phyloP scores from a whole-genome alignment of 2,329 filamentous ascomycete species.

The Ambrosiella cleistominuta region DNA sequence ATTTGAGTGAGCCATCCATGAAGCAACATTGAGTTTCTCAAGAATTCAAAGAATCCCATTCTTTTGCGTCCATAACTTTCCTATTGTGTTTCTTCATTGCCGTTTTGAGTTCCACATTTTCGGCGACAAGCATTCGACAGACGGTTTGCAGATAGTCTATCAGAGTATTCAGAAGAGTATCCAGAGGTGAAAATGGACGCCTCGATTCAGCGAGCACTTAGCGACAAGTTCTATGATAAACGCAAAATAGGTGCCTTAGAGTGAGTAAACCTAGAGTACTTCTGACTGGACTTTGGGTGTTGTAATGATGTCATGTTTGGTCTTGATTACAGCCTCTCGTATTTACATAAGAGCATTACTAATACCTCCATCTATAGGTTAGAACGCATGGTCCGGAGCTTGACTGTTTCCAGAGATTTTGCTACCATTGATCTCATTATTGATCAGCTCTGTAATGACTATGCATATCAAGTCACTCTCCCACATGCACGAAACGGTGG shows the following conservation, averaged over 20 bases:
- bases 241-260: constrained; percentile 91
- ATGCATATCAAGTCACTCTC: constrained; percentile 91
- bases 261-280: constrained; percentile 34
- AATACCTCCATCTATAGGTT: constrained; percentile 39
- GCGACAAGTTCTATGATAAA: constrained; percentile 98
- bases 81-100: too few relatives aligned
- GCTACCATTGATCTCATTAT: constrained; percentile 72
- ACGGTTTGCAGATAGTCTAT: too few relatives aligned
- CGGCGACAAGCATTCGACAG: not conserved
- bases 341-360: not conserved
- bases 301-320: too few relatives aligned
- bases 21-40: too few relatives aligned
- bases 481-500: constrained; percentile 93
- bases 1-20: too few relatives aligned
- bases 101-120: too few relatives aligned
- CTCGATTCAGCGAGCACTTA: constrained; percentile 75
- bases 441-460: constrained; percentile 92
- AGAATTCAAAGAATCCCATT: too few relatives aligned
- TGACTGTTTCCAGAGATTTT: constrained; percentile 59
- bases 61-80: too few relatives aligned
- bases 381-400: constrained; percentile 76
- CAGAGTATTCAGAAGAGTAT: not conserved
- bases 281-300: not conserved
- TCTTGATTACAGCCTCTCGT: too few relatives aligned
- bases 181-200: constrained; percentile 54